Percentiles rank a stretch among this genome's conserved stretches.
Evolutionary conservation across 805 yeast genomes (phyloP).

Genomic region (Candida ulmi): DNA sequence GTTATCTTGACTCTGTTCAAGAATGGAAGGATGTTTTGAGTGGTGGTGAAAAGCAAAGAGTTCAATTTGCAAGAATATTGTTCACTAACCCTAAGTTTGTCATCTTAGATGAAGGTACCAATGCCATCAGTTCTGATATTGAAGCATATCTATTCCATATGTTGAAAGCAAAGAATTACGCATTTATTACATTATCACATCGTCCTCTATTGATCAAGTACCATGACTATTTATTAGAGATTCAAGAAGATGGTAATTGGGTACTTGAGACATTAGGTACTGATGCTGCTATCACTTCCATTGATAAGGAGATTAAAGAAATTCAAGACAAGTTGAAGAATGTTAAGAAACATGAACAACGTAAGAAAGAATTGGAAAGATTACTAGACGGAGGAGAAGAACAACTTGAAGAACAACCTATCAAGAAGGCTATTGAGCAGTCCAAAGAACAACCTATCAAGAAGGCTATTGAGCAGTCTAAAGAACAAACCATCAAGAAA

Average conservation of each 20-base stretch:
- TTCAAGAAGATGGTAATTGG: conserved; percentile 56
- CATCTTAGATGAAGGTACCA: conserved; percentile 88
- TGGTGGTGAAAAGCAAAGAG: conserved; percentile 94
- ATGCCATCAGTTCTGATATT: conserved; percentile 84
- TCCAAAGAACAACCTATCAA: background rate
- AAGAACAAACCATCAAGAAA: too few relatives aligned
- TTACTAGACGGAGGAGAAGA: conserved; percentile 20
- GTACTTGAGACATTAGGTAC: conserved; percentile 59
- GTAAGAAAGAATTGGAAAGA: conserved; percentile 52
- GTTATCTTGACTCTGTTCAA: conserved; percentile 37
- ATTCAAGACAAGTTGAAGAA: conserved; percentile 55
- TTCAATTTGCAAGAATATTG: conserved; percentile 80
- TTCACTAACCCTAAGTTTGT: conserved; percentile 79
- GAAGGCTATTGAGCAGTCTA: background rate
- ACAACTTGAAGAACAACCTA: background rate
- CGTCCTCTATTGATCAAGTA: conserved; percentile 80
- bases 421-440: background rate
- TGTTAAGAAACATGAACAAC: conserved; percentile 51
- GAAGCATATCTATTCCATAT: conserved; percentile 82
- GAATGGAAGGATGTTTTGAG: conserved; percentile 90
- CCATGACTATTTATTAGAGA: conserved; percentile 70
- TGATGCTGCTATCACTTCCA: conserved; percentile 57
- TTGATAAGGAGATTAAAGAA: conserved; percentile 71
- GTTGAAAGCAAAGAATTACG: conserved; percentile 62
- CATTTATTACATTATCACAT: conserved; percentile 78